Evolutionary conservation across 345 rosid genomes (phyloP).

Genomic region (Moricandia moricandioides): DNA sequence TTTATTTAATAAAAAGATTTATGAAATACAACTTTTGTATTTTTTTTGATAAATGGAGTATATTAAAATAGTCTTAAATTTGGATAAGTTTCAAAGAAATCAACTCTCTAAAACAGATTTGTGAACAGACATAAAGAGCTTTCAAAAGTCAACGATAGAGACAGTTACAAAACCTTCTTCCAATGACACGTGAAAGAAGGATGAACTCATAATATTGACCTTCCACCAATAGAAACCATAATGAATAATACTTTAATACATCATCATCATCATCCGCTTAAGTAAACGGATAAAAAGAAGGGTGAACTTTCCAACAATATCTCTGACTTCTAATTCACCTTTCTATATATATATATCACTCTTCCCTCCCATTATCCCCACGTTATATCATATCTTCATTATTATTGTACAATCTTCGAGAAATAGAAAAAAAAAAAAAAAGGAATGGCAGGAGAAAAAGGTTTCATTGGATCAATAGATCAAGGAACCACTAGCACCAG

Average conservation of each 20-base stretch:
- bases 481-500: slow-evolving; percentile 96
- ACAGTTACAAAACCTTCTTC: neutral
- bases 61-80: neutral
- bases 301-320: slow-evolving; percentile 24
- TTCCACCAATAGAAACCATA: slow-evolving; percentile 4
- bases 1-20: neutral
- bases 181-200: slow-evolving; percentile 21
- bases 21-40: neutral
- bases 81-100: neutral
- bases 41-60: no score
- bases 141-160: slow-evolving; percentile 29
- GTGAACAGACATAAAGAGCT: neutral
- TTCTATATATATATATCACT: neutral
- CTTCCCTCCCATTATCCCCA: neutral
- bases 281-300: slow-evolving; percentile 14
- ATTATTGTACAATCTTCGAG: neutral
- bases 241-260: no score
- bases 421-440: neutral
- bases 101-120: neutral
- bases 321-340: slow-evolving; percentile 12
- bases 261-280: neutral
- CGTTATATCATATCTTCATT: neutral
- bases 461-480: slow-evolving; percentile 69
- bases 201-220: slow-evolving; percentile 3
- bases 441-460: slow-evolving; percentile 39